phyloP scores from a whole-genome alignment of 139 green algal species.

The Bryopsis sp. region DNA sequence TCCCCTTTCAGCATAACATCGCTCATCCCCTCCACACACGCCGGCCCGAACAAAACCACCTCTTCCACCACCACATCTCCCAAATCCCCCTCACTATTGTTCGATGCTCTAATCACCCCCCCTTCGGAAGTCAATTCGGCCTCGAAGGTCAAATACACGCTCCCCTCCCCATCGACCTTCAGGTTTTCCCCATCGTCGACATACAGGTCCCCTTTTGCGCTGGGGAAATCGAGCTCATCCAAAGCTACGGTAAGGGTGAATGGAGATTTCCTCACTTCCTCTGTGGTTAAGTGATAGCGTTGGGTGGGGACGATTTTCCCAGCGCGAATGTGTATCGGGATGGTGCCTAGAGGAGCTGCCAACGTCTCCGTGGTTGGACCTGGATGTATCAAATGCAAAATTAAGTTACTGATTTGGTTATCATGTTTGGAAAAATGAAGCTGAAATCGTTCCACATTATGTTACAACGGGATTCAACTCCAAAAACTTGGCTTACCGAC shows the following conservation, averaged over 20 bases:
- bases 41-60: no score
- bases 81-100: no score
- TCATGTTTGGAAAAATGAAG: background rate
- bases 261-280: slow-evolving; percentile 21
- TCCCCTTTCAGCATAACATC: no score
- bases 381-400: background rate
- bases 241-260: slow-evolving; percentile 35
- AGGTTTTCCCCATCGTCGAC: background rate
- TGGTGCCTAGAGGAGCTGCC: slow-evolving; percentile 25
- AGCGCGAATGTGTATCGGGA: slow-evolving; percentile 33
- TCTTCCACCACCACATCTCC: no score
- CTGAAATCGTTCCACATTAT: background rate
- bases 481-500: background rate
- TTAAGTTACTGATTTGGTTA: background rate
- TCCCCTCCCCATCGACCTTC: background rate
- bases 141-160: no score
- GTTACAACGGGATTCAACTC: background rate
- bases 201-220: background rate
- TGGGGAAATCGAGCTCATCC: background rate
- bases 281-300: slow-evolving; percentile 25
- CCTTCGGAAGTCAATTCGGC: no score
- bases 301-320: slow-evolving; percentile 41
- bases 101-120: no score
- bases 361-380: slow-evolving; percentile 12
- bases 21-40: no score